phyloP scores from a whole-genome alignment of 202 grass and related monocot species.

The Zoysia matrella region DNA sequence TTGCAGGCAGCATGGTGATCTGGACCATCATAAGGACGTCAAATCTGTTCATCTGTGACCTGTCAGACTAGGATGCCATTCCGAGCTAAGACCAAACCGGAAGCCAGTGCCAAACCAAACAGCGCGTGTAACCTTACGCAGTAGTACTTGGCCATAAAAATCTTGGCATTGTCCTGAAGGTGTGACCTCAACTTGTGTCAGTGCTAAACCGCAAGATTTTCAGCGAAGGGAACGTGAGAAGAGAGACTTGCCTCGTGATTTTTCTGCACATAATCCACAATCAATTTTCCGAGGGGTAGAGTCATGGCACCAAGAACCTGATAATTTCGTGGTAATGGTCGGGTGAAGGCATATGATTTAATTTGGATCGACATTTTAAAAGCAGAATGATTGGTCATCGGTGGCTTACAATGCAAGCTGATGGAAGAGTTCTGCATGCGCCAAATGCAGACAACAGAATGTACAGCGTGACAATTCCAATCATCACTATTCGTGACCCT shows the following conservation, averaged over 20 bases:
- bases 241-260: conserved; percentile 61
- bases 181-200: conserved; percentile 4
- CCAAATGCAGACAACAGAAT: conserved; percentile 58
- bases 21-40: conserved; percentile 15
- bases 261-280: conserved; percentile 72
- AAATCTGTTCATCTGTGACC: conserved; percentile 27
- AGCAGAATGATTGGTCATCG: not conserved
- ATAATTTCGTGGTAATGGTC: conserved; percentile 18
- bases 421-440: conserved; percentile 64
- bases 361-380: not conserved
- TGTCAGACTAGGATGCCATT: conserved; percentile 47
- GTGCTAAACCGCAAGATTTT: not conserved
- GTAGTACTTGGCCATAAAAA: conserved; percentile 96
- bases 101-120: conserved; percentile 78
- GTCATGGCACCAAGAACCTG: conserved; percentile 71
- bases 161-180: conserved; percentile 78
- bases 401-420: conserved; percentile 69
- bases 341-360: conserved; percentile 12
- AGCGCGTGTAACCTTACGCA: conserved; percentile 87
- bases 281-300: conserved; percentile 64
- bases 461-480: conserved; percentile 47
- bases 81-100: conserved; percentile 72
- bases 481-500: conserved; percentile 43
- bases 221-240: not conserved
- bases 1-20: conserved; percentile 15